These are phyloP conservation scores for Penicillium cataractarum DNA, from an alignment of 495 filamentous ascomycete species.

Conservation along the genomic window DNA sequence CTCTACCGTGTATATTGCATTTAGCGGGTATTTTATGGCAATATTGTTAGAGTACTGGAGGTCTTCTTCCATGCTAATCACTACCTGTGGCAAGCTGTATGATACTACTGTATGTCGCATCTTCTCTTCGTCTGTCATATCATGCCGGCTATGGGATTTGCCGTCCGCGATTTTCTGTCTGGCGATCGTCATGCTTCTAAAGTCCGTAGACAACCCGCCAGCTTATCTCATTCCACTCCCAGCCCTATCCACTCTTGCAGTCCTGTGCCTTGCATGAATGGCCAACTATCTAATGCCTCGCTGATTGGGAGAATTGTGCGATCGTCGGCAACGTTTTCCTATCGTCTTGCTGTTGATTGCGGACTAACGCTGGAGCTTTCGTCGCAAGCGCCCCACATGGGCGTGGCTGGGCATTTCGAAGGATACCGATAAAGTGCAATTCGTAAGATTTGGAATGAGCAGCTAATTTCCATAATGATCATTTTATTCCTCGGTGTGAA, in stretches of 20 bases:
- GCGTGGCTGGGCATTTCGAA: constrained; percentile 1
- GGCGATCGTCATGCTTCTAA: neutral
- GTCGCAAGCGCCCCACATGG: neutral
- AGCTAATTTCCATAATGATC: neutral
- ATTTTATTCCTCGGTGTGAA: neutral
- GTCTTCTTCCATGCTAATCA: neutral
- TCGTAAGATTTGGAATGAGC: neutral
- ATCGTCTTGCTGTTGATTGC: neutral
- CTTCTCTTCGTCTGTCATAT: neutral
- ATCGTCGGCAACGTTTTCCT: neutral
- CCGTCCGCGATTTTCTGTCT: neutral
- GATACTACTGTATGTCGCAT: neutral
- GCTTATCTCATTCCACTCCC: neutral
- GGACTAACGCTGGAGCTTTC: neutral
- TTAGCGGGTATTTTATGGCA: neutral
- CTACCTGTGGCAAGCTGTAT: neutral
- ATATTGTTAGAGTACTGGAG: neutral
- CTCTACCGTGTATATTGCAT: neutral
- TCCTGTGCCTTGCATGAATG: neutral
- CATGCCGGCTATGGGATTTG: constrained; percentile 2
- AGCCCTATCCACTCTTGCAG: neutral
- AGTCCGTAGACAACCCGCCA: neutral
- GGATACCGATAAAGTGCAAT: neutral
- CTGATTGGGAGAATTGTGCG: neutral
- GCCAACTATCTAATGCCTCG: neutral